Evolutionary conservation across 2,329 filamentous ascomycete genomes (phyloP).

Genomic region (Colletotrichum higginsianum): DNA sequence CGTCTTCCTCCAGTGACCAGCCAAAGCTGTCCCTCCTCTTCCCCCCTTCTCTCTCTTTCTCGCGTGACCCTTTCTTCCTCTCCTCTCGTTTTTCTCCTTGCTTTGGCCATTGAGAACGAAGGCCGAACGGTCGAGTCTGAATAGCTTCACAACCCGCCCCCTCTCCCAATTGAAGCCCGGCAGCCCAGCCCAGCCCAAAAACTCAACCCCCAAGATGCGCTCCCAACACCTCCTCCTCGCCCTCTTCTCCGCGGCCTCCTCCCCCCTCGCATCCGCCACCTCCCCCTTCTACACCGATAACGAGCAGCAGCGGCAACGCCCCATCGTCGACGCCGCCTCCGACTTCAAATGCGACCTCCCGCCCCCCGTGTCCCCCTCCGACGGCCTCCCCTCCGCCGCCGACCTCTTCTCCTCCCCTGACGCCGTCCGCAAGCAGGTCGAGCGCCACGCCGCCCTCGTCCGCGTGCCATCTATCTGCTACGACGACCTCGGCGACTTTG

Average conservation of each 20-base stretch:
- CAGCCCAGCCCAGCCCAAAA: neutral
- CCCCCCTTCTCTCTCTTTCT: neutral
- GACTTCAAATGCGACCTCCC: slow-evolving; percentile 53
- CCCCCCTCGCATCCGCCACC: neutral
- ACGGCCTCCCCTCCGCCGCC: slow-evolving; percentile 51
- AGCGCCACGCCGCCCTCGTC: slow-evolving; percentile 68
- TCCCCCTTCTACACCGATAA: neutral
- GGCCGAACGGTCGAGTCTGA: neutral
- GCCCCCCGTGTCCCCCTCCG: slow-evolving; percentile 51
- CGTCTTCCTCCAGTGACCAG: neutral
- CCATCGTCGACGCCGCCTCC: neutral
- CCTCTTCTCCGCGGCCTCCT: slow-evolving; percentile 7
- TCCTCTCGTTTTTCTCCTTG: neutral
- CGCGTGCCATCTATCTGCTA: slow-evolving; percentile 69
- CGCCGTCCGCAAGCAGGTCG: slow-evolving; percentile 58
- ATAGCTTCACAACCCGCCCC: neutral
- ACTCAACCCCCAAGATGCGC: slow-evolving; percentile 17
- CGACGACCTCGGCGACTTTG: slow-evolving; percentile 69
- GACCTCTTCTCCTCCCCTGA: slow-evolving; percentile 52
- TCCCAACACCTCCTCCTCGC: slow-evolving; percentile 12
- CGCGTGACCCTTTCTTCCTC: neutral
- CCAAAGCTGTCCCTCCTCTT: no score
- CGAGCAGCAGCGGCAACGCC: neutral
- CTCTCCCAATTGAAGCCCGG: neutral
- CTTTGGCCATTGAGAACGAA: no score